A percentile compares a stretch with the other conserved stretches of the same genome.
phyloP scores from a whole-genome alignment of 1,284 basidiomycete genomes.

The Ustilago hordei region DNA sequence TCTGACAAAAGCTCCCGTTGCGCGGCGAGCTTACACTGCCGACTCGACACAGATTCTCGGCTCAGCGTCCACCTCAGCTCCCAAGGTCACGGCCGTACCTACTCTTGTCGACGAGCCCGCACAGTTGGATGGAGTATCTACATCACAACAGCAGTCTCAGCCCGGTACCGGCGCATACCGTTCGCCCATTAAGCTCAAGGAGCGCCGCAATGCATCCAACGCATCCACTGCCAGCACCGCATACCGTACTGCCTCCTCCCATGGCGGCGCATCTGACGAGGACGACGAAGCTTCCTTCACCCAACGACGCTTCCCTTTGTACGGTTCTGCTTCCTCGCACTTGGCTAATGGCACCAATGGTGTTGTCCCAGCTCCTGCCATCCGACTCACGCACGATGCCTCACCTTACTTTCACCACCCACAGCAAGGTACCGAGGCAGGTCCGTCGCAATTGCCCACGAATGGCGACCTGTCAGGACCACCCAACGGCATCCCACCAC shows the following conservation, averaged over 20 bases:
- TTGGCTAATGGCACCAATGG: slow-evolving; percentile 16
- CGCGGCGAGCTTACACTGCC: slow-evolving; percentile 46
- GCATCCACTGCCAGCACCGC: slow-evolving; percentile 48
- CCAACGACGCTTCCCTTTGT: slow-evolving; percentile 26
- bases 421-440: slow-evolving; percentile 14
- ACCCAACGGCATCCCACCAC: slow-evolving; percentile 28
- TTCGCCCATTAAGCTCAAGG: slow-evolving; percentile 15
- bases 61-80: background rate
- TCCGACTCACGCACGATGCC: slow-evolving; percentile 47
- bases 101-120: slow-evolving; percentile 25
- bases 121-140: background rate
- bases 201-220: slow-evolving; percentile 40
- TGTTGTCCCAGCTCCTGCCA: slow-evolving; percentile 28
- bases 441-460: slow-evolving; percentile 1
- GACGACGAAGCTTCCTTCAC: slow-evolving; percentile 27
- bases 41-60: slow-evolving; percentile 22
- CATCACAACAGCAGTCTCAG: slow-evolving; percentile 19
- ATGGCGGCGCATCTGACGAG: slow-evolving; percentile 30
- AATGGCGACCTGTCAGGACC: slow-evolving; percentile 18
- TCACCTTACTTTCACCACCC: slow-evolving; percentile 40
- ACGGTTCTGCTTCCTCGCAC: slow-evolving; percentile 25
- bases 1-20: slow-evolving; percentile 35
- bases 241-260: slow-evolving; percentile 47
- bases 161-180: slow-evolving; percentile 5
- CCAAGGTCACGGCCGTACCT: background rate